phyloP scores from a whole-genome alignment of 257 asterid genomes.

The Cordia subcordata region DNA sequence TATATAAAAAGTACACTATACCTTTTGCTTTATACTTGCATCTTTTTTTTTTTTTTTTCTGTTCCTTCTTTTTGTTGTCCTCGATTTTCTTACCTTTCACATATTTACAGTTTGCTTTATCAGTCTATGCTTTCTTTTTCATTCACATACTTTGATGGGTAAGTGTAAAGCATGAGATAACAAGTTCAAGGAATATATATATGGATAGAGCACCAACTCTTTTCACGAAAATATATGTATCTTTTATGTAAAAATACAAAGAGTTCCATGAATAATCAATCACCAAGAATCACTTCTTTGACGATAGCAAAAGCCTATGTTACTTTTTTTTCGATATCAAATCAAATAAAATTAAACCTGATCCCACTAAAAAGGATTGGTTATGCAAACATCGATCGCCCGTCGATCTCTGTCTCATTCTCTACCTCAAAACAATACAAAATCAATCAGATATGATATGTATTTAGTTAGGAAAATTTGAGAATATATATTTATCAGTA shows the following conservation, averaged over 20 bases:
- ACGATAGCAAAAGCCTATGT: slow-evolving; percentile 2
- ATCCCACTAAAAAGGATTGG: no score
- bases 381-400: no score
- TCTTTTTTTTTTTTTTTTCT: no score
- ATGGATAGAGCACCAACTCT: slow-evolving; percentile 5
- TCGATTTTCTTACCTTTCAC: no score
- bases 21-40: no score
- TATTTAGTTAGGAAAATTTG: slow-evolving; percentile 10
- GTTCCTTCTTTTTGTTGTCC: no score
- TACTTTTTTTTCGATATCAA: no score
- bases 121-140: slow-evolving; percentile 16
- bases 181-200: no score
- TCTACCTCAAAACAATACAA: slow-evolving; percentile 26
- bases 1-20: no score
- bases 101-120: slow-evolving; percentile 1
- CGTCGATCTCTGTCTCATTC: neutral
- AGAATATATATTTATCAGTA: no score
- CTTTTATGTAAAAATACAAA: slow-evolving; percentile 5
- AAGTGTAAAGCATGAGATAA: slow-evolving; percentile 33
- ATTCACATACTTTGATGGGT: slow-evolving; percentile 27
- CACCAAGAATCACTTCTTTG: slow-evolving; percentile 20
- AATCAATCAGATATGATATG: slow-evolving; percentile 33
- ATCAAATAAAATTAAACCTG: no score
- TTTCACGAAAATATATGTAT: neutral
- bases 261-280: slow-evolving; percentile 22